Evolutionary conservation across 495 filamentous ascomycete genomes (phyloP), one percentile per base, ranked within the genome.

Genomic region (Pseudevernia furfuracea): DNA sequence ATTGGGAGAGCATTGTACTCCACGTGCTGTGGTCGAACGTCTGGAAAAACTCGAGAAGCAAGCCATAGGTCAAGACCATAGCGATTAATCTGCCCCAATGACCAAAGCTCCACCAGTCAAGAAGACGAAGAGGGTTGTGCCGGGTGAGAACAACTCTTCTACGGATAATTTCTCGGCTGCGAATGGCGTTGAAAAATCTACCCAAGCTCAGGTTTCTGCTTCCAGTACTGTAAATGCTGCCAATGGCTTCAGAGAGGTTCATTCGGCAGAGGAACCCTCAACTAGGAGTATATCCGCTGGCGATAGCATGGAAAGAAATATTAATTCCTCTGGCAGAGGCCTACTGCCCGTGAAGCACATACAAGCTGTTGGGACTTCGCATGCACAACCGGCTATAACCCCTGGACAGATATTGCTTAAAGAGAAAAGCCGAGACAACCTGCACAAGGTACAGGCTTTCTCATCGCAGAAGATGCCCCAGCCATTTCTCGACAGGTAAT

Each of bases 401-500:
- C 15, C 30, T 32, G 52, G 52, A 23, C 52, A 32, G 5, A 11
- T 55, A 55, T 4, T 53, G 25, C 28, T 55, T 21, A 15, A 55
- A 6, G 10, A 55, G 52, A 14, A 5, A 55, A 34, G 52, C 14
- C 52, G 21, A 34, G 52, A 21, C 52, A 32, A 34, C 1, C 6
- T 5, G 1, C 30, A 36, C 15, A 55, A 34, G 34, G 30, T 34
- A 4, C 28, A 55, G 5, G 1, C 9, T 15, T 55, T 55, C 30
- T 55, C 52, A 55, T 55, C 52, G 30, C 30, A 34, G 17, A 34
- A 55, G 30, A 34, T 23, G 52, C 52, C 52, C 17, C 52, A 55
- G 52, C 52, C 52, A 34, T 55, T 55, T 17, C 52, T 55, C 30
- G 52, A 55, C 30, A 55, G 52, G 34, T 55, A 30, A 55, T 17